Conservation (phyloP, 2,329 filamentous ascomycete species). For the Pseudogymnoascus verrucosus region DNA sequence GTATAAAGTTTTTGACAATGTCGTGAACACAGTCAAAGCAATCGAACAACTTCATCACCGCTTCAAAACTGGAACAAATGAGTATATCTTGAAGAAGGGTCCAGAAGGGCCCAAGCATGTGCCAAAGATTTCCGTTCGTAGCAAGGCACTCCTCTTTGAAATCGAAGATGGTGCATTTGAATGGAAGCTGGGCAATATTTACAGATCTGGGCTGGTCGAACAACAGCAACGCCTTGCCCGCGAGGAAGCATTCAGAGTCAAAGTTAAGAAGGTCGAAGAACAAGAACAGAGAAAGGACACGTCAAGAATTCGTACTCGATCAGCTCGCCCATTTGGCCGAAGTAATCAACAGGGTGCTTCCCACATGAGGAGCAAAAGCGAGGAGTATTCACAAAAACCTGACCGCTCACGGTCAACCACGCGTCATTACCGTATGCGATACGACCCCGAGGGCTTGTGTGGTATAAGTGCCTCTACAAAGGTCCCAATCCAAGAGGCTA, state of each 20-base stretch:
- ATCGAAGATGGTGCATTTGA: conserved; percentile 95
- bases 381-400: conserved; percentile 21
- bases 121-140: conserved; percentile 75
- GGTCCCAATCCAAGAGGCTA: conserved; percentile 68
- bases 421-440: conserved; percentile 47
- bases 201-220: conserved; percentile 78
- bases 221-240: conserved; percentile 84
- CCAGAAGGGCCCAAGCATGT: conserved; percentile 81
- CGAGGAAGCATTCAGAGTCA: conserved; percentile 82
- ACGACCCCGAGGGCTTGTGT: conserved; percentile 71
- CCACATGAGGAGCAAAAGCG: conserved; percentile 27
- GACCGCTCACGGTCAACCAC: conserved; percentile 22
- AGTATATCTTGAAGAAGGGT: conserved; percentile 78
- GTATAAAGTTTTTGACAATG: conserved; percentile 87
- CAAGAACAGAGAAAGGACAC: conserved; percentile 51
- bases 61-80: conserved; percentile 78
- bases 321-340: conserved; percentile 30
- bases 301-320: conserved; percentile 47
- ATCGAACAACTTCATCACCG: conserved; percentile 87
- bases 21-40: conserved; percentile 80
- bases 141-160: conserved; percentile 78
- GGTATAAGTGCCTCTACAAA: conserved; percentile 65
- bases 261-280: conserved; percentile 75
- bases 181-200: conserved; percentile 94
- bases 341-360: conserved; percentile 20